Conservation (phyloP, 176 grass and related monocot species). For the Eragrostis curvula region DNA sequence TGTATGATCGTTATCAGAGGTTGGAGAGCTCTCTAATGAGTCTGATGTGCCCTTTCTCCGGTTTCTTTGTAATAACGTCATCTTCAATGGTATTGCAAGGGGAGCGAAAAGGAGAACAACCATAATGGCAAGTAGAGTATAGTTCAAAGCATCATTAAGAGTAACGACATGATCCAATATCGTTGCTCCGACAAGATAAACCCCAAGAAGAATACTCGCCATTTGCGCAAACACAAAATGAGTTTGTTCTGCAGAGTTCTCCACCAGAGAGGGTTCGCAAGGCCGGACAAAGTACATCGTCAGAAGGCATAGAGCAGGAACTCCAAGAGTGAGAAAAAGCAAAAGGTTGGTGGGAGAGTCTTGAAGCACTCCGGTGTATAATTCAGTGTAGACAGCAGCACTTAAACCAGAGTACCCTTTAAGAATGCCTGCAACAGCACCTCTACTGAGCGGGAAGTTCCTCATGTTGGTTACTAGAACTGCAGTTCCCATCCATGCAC, state of each 20-base stretch:
- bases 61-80: conserved; percentile 77
- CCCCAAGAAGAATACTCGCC: conserved; percentile 65
- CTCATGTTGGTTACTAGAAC: conserved; percentile 94
- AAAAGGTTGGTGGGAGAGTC: conserved; percentile 68
- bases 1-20: conserved; percentile 40
- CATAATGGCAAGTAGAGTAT: conserved; percentile 71
- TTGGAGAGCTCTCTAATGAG: background rate
- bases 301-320: conserved; percentile 63
- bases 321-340: conserved; percentile 68
- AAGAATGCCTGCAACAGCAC: conserved; percentile 87
- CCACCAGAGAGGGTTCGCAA: conserved; percentile 75
- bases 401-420: conserved; percentile 85
- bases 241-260: conserved; percentile 57
- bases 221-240: conserved; percentile 88
- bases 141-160: conserved; percentile 56
- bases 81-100: conserved; percentile 87
- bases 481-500: conserved; percentile 81
- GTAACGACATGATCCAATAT: conserved; percentile 56
- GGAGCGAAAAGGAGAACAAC: conserved; percentile 72
- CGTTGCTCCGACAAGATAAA: conserved; percentile 70
- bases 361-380: conserved; percentile 73
- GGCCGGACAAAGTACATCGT: conserved; percentile 92
- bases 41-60: conserved; percentile 35
- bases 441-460: conserved; percentile 92
- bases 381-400: conserved; percentile 84